These are phyloP conservation scores for Chaetomium fimeti DNA, from an alignment of 495 filamentous ascomycete species.

Conservation along the genomic window DNA sequence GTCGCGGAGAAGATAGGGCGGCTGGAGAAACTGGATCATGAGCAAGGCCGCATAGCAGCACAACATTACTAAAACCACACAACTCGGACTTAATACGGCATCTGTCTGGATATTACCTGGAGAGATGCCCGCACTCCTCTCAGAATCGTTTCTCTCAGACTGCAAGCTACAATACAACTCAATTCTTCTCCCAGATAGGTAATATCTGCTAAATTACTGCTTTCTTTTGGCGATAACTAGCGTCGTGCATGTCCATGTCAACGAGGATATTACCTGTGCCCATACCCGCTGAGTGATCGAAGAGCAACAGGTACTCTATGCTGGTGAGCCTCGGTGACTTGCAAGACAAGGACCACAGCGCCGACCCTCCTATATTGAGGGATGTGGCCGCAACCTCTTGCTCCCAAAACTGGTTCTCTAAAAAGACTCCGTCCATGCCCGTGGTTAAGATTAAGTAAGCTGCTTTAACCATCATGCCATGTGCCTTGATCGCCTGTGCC, in stretches of 20 bases:
- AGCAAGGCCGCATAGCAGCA: not conserved
- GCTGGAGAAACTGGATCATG: not conserved
- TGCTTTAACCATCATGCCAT: not conserved
- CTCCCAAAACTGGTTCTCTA: not conserved
- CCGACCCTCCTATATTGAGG: not conserved
- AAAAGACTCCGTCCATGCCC: not conserved
- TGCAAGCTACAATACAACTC: slow-evolving; percentile 5
- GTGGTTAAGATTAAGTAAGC: not conserved
- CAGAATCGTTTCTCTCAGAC: slow-evolving; percentile 1
- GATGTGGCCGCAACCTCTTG: not conserved
- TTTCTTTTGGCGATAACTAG: not conserved
- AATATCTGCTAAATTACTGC: not conserved
- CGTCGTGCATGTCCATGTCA: not conserved
- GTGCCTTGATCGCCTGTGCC: not conserved
- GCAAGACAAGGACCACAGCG: not conserved
- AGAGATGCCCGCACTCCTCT: not conserved
- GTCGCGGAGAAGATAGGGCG: no score
- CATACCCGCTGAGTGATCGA: not conserved
- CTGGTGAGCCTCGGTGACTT: not conserved
- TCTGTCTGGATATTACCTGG: not conserved
- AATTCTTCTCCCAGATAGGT: not conserved
- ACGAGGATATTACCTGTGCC: not conserved
- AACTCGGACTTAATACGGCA: not conserved
- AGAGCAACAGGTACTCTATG: not conserved
- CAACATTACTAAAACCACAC: not conserved